Evolutionary conservation across 805 yeast species (phyloP).

Genomic region (Cyberlindnera japonica): DNA sequence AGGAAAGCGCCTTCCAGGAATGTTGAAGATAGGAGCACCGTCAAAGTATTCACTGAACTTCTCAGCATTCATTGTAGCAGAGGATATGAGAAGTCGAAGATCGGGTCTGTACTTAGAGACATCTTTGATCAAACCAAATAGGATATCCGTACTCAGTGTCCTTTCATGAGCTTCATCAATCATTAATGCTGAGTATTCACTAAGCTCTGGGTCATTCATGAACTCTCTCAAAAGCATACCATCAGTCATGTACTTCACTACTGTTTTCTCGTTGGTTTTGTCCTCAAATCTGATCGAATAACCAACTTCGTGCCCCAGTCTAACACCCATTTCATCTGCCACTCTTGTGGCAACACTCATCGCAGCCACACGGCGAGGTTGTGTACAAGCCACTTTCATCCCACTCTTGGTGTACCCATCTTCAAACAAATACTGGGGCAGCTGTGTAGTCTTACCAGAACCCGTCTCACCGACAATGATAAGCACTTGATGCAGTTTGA

Average conservation of each 20-base stretch:
- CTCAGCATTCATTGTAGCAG: slow-evolving; percentile 92
- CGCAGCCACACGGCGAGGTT: slow-evolving; percentile 95
- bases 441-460: slow-evolving; percentile 91
- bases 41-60: slow-evolving; percentile 80
- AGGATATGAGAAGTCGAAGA: slow-evolving; percentile 73
- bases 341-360: slow-evolving; percentile 87
- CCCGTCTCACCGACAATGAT: slow-evolving; percentile 88
- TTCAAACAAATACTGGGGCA: slow-evolving; percentile 83
- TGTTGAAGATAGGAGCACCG: slow-evolving; percentile 79
- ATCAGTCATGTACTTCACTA: slow-evolving; percentile 88
- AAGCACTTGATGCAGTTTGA: slow-evolving; percentile 59
- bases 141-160: slow-evolving; percentile 83
- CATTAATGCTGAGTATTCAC: slow-evolving; percentile 75
- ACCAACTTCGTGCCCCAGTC: slow-evolving; percentile 87
- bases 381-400: slow-evolving; percentile 79
- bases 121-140: slow-evolving; percentile 77
- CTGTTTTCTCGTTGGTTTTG: slow-evolving; percentile 57
- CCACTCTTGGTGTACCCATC: slow-evolving; percentile 66
- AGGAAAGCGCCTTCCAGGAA: slow-evolving; percentile 93
- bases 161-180: slow-evolving; percentile 98
- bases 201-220: slow-evolving; percentile 66
- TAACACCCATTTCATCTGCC: slow-evolving; percentile 79
- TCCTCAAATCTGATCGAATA: slow-evolving; percentile 88
- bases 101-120: slow-evolving; percentile 61
- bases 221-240: slow-evolving; percentile 92